Base-by-base conservation (phyloP, 2,329 filamentous ascomycete genomes). In the Xylaria multiplex region DNA sequence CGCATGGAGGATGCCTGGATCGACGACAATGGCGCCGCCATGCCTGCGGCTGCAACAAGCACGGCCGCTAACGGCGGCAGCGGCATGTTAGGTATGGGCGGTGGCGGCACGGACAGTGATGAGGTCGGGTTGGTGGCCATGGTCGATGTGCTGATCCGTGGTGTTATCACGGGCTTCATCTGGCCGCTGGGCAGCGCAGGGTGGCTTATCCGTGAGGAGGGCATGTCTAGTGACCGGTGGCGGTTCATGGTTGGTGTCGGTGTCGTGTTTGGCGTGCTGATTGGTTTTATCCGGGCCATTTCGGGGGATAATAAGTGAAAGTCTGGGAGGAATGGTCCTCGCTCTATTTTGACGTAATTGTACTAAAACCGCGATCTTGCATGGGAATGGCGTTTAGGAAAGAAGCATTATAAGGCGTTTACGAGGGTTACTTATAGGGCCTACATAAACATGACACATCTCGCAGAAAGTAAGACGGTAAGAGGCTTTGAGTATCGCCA, bases 111-210 rank as follows among this genome's bases (percentile, higher is more conserved):
- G 16, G 81, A 80, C 30, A 82, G 84, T 3, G 84, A 85, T 43
- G 84, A 83, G 30, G 82, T 79, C 1, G 80, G 80, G 32, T 80
- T 82, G 56, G 73, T 78, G 16, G 89, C 87, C 0, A 85, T 91
- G 11, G 81, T 97, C 50, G 95, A 98, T 75, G 90, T 96, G 74
- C 88, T 97, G 82, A 84, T 98, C 65, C 92, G 90, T 80, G 96
- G 94, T 4, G 93, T 96, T 78, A 82, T 96, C 65, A 92, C 96
- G 74, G 96, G 96, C 0, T 99, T 98, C 82, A 91, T 99, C 77
- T 98, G 95, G 88, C 96, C 96, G 3, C 79, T 98, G 9, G 95
- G 93, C 0, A 93, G 92, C 73, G 82, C 95, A 63, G 89, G 91
- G 59, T 97, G 94, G 93, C 82, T 96, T 56, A 86, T 95, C 70